phyloP scores from a whole-genome alignment of 2,329 filamentous ascomycete genomes.

The Curvularia eragrostidis region DNA sequence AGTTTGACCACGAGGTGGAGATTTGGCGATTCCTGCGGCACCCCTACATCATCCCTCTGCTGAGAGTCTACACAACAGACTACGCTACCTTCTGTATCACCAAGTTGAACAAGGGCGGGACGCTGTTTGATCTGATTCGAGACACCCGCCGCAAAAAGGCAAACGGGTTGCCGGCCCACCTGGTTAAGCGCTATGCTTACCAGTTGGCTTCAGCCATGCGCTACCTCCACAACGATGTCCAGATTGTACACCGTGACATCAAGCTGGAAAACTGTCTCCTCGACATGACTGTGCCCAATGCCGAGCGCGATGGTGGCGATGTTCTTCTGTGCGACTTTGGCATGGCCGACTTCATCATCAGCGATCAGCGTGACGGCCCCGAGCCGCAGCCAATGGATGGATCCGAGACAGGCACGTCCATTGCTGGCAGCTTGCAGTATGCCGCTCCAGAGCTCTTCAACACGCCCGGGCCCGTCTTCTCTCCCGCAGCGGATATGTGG shows the following conservation, averaged over 20 bases:
- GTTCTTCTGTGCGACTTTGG: conserved; percentile 72
- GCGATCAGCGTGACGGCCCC: conserved; percentile 59
- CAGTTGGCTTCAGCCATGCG: conserved; percentile 69
- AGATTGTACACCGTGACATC: conserved; percentile 70
- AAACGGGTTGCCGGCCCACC: conserved; percentile 56
- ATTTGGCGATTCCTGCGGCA: conserved; percentile 72
- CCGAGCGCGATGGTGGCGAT: conserved; percentile 60
- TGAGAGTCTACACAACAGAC: conserved; percentile 70
- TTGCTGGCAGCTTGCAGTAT: conserved; percentile 67
- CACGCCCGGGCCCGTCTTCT: conserved; percentile 51
- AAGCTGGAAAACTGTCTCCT: conserved; percentile 73
- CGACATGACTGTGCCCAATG: conserved; percentile 59
- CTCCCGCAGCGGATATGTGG: conserved; percentile 70
- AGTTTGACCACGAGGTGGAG: conserved; percentile 72
- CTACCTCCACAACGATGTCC: conserved; percentile 71
- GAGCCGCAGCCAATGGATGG: conserved; percentile 55
- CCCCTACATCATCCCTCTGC: conserved; percentile 66
- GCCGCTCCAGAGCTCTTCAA: conserved; percentile 59
- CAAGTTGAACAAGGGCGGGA: conserved; percentile 67
- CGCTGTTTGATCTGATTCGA: conserved; percentile 68
- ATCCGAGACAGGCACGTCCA: conserved; percentile 62
- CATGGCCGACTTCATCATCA: conserved; percentile 70
- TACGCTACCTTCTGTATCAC: conserved; percentile 75
- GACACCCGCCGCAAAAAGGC: conserved; percentile 55
- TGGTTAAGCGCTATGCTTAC: conserved; percentile 67